Evolutionary conservation across 441 rosid species (phyloP), one percentile per base, ranked within the genome.

Genomic region (Pelargonium australe): DNA sequence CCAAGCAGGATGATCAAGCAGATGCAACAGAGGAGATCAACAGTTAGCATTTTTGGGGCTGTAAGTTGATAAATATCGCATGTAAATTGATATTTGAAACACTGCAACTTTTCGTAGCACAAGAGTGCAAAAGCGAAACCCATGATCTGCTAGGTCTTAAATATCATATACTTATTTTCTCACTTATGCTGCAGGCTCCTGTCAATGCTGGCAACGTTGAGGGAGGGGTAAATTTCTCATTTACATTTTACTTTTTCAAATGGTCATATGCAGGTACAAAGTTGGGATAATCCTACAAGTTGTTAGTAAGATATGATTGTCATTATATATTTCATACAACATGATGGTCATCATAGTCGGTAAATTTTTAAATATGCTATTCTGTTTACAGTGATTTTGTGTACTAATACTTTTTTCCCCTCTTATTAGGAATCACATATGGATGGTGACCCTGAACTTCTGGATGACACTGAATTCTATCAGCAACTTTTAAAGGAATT

Each of bases 1-100:
- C 97, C 99, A 40, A 87, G 89, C 83, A 89, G 94, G 82, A 90
- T 92, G 96, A 73, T 90, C 28, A 92, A 85, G 84, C 98, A 95
- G 80, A 95, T 95, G 99, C 96, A 89, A 75, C 92, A 84, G 76
- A 78, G 86, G 77, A 82, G 85, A 76, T 87, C 90, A 14, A 73
- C 89, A 3, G 79, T 86, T 72, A 76, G 84, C 66, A 73, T 87
- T 19, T 89, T 91, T 78, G 98, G 90, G 67, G 72, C 71, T 49
- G 98, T 95, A 83, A 87, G 97, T 81, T 72, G 7, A 62, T 68
- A 53, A 13, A 9, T n/a, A 2, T 23, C 23, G n/a, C 28, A 10
- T 37, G 63, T 9, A 19, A 58, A 41, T 43, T 49, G 62, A 17
- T 17, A 9, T 57, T 7, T 1, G 2, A 17, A 12, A 16, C 19